Base-by-base conservation (phyloP, 2,329 filamentous ascomycete genomes). In the Mollisiaceae sp. region DNA sequence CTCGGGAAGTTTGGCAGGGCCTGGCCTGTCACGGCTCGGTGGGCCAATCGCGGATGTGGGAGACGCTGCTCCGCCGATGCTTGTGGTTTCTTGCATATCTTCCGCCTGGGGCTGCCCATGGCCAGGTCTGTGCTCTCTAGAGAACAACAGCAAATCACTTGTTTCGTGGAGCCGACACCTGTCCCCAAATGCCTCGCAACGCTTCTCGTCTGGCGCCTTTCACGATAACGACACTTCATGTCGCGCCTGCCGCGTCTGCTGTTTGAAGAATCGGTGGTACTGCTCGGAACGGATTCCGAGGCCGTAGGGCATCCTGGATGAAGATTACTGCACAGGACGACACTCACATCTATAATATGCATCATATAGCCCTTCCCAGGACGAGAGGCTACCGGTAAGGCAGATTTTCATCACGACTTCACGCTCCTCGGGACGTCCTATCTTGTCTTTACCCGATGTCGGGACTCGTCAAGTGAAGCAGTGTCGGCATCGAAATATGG, bases 71-170 rank as follows among this genome's bases (percentile, higher is more conserved):
- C 47, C 20, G 47, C 8, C 8, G 47, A 54, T 54, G 47, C 20
- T 54, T 54, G 20, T 18, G 47, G 47, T 54, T 54, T 24, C 47
- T 24, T 54, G 47, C 47, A 54, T 54, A 54, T 54, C 47, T 54
- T 54, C 47, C 47, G 47, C 22, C 47, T 24, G 27, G 20, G 20
- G n/a, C 8, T 12, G n/a, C 2, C 24, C 11, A 52, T 11, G n/a
- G 47, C n/a, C n/a, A n/a, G n/a, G n/a, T n/a, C n/a, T 6, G 27
- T 32, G 27, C 27, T 32, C 27, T 3, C 27, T 6, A 32, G 2
- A n/a, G 24, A 20, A n/a, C 9, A 22, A n/a, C 8, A 43, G 41
- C 41, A 43, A 43, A 43, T 43, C 41, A 43, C 14, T 18, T 12
- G 12, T 27, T 54, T 54, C 27, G 27, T 54, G 47, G 12, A 27